phyloP scores from a whole-genome alignment of 257 asterid species.

The Plantago elongata region DNA sequence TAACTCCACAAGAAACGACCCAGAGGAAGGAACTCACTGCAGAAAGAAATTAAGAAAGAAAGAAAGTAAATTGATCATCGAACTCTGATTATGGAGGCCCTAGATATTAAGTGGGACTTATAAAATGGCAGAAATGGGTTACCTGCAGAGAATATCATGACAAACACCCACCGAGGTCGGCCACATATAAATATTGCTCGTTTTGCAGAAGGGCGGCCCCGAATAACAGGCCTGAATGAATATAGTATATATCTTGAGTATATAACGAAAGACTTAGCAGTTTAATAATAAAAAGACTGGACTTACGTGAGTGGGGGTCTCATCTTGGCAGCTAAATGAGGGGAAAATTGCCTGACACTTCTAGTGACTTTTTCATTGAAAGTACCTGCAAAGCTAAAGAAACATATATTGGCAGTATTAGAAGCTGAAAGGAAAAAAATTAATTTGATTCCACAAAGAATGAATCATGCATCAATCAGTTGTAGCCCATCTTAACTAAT shows the following conservation, averaged over 20 bases:
- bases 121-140: conserved; percentile 15
- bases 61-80: conserved; percentile 2
- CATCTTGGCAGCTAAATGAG: conserved; percentile 97
- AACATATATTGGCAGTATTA: conserved; percentile 28
- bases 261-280: conserved; percentile 12
- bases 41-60: not conserved
- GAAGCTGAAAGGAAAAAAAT: conserved; percentile 2
- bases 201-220: conserved; percentile 92
- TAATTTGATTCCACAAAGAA: not conserved
- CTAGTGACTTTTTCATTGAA: conserved; percentile 89
- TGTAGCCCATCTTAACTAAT: not conserved
- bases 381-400: conserved; percentile 86
- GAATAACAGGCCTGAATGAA: conserved; percentile 77
- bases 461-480: not conserved
- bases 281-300: not conserved
- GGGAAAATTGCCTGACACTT: conserved; percentile 88
- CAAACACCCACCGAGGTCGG: conserved; percentile 90
- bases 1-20: conserved; percentile 77
- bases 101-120: not conserved
- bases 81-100: not conserved
- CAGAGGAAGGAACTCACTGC: conserved; percentile 80
- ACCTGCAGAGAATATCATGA: conserved; percentile 56
- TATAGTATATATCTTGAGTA: conserved; percentile 22
- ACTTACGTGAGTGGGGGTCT: conserved; percentile 92
- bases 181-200: conserved; percentile 85